phyloP scores from a whole-genome alignment of 768 basidiomycete species.

The Psilocybe cubensis region DNA sequence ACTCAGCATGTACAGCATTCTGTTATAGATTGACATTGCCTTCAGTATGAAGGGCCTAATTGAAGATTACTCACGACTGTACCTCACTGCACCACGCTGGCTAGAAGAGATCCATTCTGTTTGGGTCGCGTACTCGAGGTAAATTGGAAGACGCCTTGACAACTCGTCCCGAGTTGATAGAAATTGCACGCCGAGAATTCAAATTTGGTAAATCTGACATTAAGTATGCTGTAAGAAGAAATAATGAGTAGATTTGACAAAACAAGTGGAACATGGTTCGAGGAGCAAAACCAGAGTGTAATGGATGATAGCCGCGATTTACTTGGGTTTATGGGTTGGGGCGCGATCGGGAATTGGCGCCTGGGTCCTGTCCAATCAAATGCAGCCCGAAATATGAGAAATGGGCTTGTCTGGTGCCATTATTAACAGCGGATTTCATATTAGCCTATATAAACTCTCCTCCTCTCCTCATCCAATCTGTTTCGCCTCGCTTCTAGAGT shows the following conservation, averaged over 20 bases:
- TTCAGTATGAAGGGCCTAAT: not conserved
- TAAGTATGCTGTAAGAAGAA: too few relatives aligned
- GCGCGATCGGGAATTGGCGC: constrained; percentile 1
- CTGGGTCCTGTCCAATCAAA: constrained; percentile 4
- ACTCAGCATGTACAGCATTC: not conserved
- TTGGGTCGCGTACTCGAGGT: too few relatives aligned
- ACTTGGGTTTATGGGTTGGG: constrained; percentile 1
- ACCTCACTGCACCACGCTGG: too few relatives aligned
- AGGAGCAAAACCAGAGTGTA: not conserved
- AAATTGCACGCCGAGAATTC: too few relatives aligned
- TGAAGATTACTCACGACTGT: not conserved
- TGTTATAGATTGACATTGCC: not conserved
- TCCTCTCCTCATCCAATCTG: constrained; percentile 16
- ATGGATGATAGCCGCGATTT: not conserved
- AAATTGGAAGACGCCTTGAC: too few relatives aligned
- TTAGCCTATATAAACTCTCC: not conserved
- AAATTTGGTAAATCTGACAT: too few relatives aligned
- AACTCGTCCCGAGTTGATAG: too few relatives aligned
- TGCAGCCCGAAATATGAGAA: constrained; percentile 7
- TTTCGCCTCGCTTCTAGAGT: constrained; percentile 18
- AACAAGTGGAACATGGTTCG: not conserved
- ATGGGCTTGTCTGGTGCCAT: constrained; percentile 13
- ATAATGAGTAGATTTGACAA: too few relatives aligned
- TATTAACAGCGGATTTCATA: not conserved
- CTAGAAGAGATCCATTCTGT: too few relatives aligned